Base-by-base conservation (phyloP, 2,329 filamentous ascomycete genomes). In the Annulohypoxylon truncatum region DNA sequence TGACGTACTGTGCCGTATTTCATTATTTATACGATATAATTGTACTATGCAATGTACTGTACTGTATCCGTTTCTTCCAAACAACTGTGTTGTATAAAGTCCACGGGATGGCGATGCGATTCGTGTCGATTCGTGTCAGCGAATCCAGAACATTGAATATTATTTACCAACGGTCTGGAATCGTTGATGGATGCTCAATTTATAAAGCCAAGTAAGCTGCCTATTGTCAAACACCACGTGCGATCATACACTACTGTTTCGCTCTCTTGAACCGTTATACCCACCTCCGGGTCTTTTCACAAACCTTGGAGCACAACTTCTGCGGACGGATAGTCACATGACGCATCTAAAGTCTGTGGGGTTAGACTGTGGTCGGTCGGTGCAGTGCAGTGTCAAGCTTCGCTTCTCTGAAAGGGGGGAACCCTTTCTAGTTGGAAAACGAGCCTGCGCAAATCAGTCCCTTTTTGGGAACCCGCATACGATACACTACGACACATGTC, bases 221-320 rank as follows among this genome's bases (percentile, higher is more conserved):
- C 67, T 68, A 68, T 70, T 18, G 61, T 52, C 44, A 38, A 28
- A 56, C 56, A 58, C 64, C 67, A 70, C 67, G 65, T 68, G 54
- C 64, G 10, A 22, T 50, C 42, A 64, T 53, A 61, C 22, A 42
- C 24, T 57, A 20, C 13, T 15, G 22, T 26, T 28, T 28, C 44
- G 22, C 35, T 50, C 46, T 63, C 35, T 38, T 61, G 26, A 47
- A 48, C 22, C 12, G 38, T 26, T 56, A 26, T 46, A 24, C 31
- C 38, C 56, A 52, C 59, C 15, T 52, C 55, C 52, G 31, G 60
- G 40, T 62, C 48, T 31, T 44, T 68, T 63, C 31, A 48, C 47
- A 51, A 54, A 31, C 38, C 38, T 42, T 42, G 38, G 38, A 42
- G 51, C 22, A 35, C 47, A 18, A 47, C 38, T 38, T 38, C 22